phyloP scores from a whole-genome alignment of 2,329 filamentous ascomycete species.

The Arachnomyces sp. region DNA sequence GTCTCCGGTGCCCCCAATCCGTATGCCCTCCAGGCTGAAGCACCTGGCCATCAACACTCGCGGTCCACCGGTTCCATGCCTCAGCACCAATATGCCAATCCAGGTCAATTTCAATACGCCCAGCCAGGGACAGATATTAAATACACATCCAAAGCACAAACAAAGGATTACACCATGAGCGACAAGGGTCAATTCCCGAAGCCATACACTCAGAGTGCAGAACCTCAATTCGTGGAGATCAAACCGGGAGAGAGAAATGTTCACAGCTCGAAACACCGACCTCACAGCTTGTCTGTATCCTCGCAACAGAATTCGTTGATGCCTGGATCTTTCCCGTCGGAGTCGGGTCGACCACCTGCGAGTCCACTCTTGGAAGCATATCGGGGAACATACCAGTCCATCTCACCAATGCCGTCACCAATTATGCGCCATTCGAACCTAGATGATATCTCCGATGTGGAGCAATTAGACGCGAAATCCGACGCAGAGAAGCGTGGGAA shows the following conservation, averaged over 20 bases:
- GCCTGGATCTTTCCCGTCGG: slow-evolving; percentile 19
- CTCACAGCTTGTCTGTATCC: slow-evolving; percentile 29
- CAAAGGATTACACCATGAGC: neutral
- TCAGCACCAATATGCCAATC: slow-evolving; percentile 23
- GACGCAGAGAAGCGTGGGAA: slow-evolving; percentile 20
- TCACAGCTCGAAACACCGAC: slow-evolving; percentile 14
- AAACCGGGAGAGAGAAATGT: slow-evolving; percentile 14
- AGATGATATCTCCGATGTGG: slow-evolving; percentile 45
- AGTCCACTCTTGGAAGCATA: slow-evolving; percentile 89
- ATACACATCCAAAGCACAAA: slow-evolving; percentile 24
- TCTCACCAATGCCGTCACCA: slow-evolving; percentile 89
- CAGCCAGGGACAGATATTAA: slow-evolving; percentile 32
- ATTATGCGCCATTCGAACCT: slow-evolving; percentile 51
- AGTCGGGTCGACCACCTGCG: slow-evolving; percentile 50
- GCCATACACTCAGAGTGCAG: slow-evolving; percentile 18
- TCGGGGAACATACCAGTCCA: slow-evolving; percentile 84
- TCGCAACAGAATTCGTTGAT: slow-evolving; percentile 33
- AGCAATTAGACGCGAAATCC: slow-evolving; percentile 31
- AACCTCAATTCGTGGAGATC: slow-evolving; percentile 21
- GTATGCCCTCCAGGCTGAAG: slow-evolving; percentile 15
- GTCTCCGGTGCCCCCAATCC: slow-evolving; percentile 6
- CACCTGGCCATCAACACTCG: slow-evolving; percentile 24
- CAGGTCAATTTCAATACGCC: slow-evolving; percentile 30
- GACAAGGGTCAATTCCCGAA: slow-evolving; percentile 11
- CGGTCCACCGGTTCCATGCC: slow-evolving; percentile 20